phyloP scores from a whole-genome alignment of 2,329 filamentous ascomycete species.

The Neofusicoccum umdonicola region DNA sequence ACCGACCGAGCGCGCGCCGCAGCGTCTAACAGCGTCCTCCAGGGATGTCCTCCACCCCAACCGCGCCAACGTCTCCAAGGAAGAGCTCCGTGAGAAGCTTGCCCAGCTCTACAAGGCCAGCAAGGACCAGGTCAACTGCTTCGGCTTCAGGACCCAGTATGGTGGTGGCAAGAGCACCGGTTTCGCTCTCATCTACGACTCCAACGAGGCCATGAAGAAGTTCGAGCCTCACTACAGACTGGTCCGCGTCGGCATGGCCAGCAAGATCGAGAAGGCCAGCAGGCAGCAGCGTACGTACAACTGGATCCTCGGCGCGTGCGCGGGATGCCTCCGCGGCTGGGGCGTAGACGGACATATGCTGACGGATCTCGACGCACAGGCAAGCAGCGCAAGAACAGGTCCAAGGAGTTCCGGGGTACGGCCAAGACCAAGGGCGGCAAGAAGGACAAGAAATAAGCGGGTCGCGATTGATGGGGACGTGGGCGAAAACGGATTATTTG shows the following conservation, averaged over 20 bases:
- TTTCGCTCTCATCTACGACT: constrained; percentile 99
- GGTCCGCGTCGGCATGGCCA: constrained; percentile 85
- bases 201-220: constrained; percentile 97
- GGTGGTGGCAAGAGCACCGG: constrained; percentile 99
- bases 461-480: constrained; percentile 11
- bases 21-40: constrained; percentile 26
- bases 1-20: constrained; percentile 16
- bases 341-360: constrained; percentile 22
- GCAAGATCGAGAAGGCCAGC: constrained; percentile 94
- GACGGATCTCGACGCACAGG: constrained; percentile 56
- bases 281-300: constrained; percentile 93
- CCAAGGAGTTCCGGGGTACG: constrained; percentile 96
- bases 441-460: constrained; percentile 73
- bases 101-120: constrained; percentile 95
- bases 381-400: constrained; percentile 99
- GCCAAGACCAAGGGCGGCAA: constrained; percentile 96
- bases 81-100: constrained; percentile 95
- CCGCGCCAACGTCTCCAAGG: constrained; percentile 98
- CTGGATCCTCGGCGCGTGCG: neutral
- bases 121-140: constrained; percentile 97
- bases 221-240: constrained; percentile 99
- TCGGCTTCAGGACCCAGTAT: constrained; percentile 97
- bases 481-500: constrained; percentile 18
- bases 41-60: constrained; percentile 99
- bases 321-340: neutral